phyloP scores from a whole-genome alignment of 306 rosid species.

The Lathyrus tuberosus region DNA sequence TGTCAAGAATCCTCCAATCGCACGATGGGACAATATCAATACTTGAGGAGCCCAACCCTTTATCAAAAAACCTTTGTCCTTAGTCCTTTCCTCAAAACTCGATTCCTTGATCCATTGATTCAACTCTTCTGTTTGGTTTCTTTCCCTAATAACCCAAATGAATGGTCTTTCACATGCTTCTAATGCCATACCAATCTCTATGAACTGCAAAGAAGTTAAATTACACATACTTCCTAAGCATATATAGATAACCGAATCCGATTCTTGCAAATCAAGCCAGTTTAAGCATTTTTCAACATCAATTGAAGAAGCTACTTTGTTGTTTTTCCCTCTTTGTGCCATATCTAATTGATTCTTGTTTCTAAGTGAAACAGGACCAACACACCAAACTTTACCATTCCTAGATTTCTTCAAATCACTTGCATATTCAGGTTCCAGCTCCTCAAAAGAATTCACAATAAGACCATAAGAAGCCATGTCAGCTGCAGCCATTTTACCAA shows the following conservation, averaged over 20 bases:
- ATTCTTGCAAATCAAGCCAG: conserved; percentile 56
- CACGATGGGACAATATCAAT: conserved; percentile 52
- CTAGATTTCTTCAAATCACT: conserved; percentile 40
- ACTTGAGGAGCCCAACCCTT: conserved; percentile 74
- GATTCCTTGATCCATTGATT: conserved; percentile 49
- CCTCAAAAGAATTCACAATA: conserved; percentile 62
- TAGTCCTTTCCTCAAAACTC: conserved; percentile 51
- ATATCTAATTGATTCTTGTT: conserved; percentile 43
- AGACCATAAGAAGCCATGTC: conserved; percentile 52
- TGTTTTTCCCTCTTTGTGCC: conserved; percentile 46
- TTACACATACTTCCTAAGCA: conserved; percentile 63
- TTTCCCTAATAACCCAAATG: conserved; percentile 54
- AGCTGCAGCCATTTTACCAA: conserved; percentile 43
- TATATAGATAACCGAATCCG: conserved; percentile 47
- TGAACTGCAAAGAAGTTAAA: conserved; percentile 41
- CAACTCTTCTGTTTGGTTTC: conserved; percentile 45
- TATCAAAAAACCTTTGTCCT: conserved; percentile 46
- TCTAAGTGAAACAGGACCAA: conserved; percentile 56
- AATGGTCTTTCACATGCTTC: conserved; percentile 54
- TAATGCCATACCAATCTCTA: conserved; percentile 59
- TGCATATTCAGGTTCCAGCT: conserved; percentile 52
- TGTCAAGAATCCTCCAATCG: conserved; percentile 66
- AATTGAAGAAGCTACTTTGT: conserved; percentile 20
- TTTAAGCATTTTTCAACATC: conserved; percentile 40
- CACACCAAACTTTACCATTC: conserved; percentile 48